Base-by-base conservation (phyloP, 495 filamentous ascomycete species). In the Aspergillus homomorphus region DNA sequence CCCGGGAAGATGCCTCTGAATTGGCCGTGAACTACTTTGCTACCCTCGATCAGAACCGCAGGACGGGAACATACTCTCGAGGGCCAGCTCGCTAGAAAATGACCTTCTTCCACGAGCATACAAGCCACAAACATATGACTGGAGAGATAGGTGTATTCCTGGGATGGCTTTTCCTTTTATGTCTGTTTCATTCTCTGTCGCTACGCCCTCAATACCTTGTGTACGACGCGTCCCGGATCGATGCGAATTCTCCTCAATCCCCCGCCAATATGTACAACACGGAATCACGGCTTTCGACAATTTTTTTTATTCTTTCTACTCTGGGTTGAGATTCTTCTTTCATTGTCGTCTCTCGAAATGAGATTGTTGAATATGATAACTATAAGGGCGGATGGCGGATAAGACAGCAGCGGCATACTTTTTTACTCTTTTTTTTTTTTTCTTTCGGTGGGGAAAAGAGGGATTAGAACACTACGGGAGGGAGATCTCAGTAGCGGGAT, bases 1-100 rank as follows among this genome's bases (percentile, higher is more conserved):
- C 92, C 53, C 89, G 84, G 72, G 92, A 96, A 66, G 92, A 96
- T 70, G 92, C 90, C 33, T 91, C 92, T 64, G 91, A 91, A 72
- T 77, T 88, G 58, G 87, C 88, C 50, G 66, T 92, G 55, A 80
- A 75, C 50, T 14, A 52, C 16, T 54, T 80, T 24, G 58, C 66
- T 30, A 14, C 18, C 15, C n/a, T 48, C 10, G 20, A 19, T 38
- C 58, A 54, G 42, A 28, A n/a, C 4, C n/a, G 24, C 24, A n/a
- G 14, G 48, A 7, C 23, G 48, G 33, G 33, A 7, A 12, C 15
- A 12, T 38, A 38, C 33, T 12, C 33, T 38, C 33, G 33, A 12
- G 33, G 33, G 12, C 33, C 33, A 2, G 33, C 2, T 7, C 33
- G 24, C 12, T 24, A 45, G 33, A 43, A 19, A 42, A 52, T 51